Evolutionary conservation across 352 stramenopile genomes (phyloP).

Genomic region (Globisporangium sylvaticum): DNA sequence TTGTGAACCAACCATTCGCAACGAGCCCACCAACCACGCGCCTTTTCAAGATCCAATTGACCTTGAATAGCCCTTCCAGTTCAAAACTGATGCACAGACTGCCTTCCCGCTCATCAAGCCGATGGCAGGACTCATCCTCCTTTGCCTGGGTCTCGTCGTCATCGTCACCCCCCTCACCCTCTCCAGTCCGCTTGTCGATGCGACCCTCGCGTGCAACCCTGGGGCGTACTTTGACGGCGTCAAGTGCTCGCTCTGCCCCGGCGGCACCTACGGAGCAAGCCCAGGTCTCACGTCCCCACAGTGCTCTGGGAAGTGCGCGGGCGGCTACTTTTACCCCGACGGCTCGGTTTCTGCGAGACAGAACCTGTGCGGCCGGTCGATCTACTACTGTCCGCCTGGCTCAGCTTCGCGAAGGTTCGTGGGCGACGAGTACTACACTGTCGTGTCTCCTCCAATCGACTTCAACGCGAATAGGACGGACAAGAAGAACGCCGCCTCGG

Average conservation of each 20-base stretch:
- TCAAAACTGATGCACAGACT: too few species aligned
- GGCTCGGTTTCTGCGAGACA: slow-evolving; percentile 55
- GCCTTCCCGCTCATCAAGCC: too few species aligned
- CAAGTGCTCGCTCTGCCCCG: slow-evolving; percentile 44
- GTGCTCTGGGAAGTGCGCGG: slow-evolving; percentile 48
- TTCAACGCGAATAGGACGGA: not conserved
- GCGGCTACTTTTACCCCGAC: slow-evolving; percentile 53
- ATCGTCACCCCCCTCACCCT: not conserved
- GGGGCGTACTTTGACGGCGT: slow-evolving; percentile 41
- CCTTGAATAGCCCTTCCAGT: not conserved
- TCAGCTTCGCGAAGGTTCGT: slow-evolving; percentile 39
- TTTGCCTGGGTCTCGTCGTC: too few species aligned
- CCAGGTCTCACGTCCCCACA: slow-evolving; percentile 29
- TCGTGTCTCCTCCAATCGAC: slow-evolving; percentile 26
- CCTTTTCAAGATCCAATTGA: slow-evolving; percentile 1
- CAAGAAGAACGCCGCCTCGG: slow-evolving; percentile 6
- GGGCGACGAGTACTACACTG: slow-evolving; percentile 52
- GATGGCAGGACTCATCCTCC: too few species aligned
- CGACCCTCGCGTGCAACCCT: slow-evolving; percentile 33
- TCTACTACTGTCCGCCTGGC: slow-evolving; percentile 54
- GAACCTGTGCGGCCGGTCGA: slow-evolving; percentile 42
- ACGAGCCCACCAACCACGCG: not conserved
- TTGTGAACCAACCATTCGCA: not conserved
- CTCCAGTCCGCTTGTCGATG: not conserved
- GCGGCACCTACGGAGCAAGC: slow-evolving; percentile 37